These are phyloP conservation scores for Sporobolomyces roseus DNA, from an alignment of 768 basidiomycete species.

Conservation along the genomic window DNA sequence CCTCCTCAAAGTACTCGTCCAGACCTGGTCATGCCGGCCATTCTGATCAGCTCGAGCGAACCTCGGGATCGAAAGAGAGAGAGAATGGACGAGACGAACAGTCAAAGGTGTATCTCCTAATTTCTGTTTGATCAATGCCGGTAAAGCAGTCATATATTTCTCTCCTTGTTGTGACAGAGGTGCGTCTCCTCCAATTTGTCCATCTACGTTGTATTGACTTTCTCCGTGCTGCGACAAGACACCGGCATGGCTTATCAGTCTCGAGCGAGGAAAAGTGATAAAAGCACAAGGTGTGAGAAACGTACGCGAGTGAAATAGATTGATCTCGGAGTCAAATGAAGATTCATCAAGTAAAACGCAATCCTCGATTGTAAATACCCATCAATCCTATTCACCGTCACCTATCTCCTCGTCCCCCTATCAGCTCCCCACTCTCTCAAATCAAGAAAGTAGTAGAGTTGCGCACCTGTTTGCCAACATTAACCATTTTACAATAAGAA, in stretches of 20 bases:
- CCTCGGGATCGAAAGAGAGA: neutral
- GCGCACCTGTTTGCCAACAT: slow-evolving; percentile 83
- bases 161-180: slow-evolving; percentile 75
- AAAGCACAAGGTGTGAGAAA: no score
- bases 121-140: slow-evolving; percentile 79
- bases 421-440: slow-evolving; percentile 48
- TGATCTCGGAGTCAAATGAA: slow-evolving; percentile 91
- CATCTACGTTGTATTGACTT: slow-evolving; percentile 91
- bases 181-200: slow-evolving; percentile 97
- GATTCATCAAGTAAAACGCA: slow-evolving; percentile 88
- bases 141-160: slow-evolving; percentile 79
- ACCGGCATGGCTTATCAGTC: no score
- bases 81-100: slow-evolving; percentile 54
- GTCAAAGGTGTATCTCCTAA: slow-evolving; percentile 84
- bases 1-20: slow-evolving; percentile 94
- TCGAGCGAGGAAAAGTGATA: neutral
- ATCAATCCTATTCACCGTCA: slow-evolving; percentile 61
- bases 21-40: slow-evolving; percentile 61
- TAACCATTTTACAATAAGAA: slow-evolving; percentile 83
- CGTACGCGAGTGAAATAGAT: slow-evolving; percentile 92
- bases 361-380: slow-evolving; percentile 96
- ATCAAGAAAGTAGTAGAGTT: slow-evolving; percentile 49
- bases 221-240: slow-evolving; percentile 74
- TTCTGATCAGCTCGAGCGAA: neutral
- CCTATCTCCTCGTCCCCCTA: neutral